These are phyloP conservation scores for Phytophthora ohioensis DNA, from an alignment of 352 stramenopile species.

Conservation along the genomic window DNA sequence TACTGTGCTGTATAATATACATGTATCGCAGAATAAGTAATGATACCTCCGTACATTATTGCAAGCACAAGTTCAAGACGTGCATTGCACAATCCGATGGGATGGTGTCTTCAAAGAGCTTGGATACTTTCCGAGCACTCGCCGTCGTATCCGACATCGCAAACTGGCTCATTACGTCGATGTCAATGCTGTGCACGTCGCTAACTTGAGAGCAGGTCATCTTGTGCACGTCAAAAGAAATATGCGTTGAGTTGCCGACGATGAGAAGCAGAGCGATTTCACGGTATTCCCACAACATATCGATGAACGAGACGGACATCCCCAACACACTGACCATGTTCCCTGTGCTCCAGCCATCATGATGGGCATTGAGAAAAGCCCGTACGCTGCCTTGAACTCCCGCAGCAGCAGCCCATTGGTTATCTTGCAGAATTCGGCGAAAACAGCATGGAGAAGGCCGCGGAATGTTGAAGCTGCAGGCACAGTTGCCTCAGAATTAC, in stretches of 20 bases:
- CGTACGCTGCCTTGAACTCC: not conserved
- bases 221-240: not conserved
- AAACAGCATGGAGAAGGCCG: conserved; percentile 1
- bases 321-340: no score
- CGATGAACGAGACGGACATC: conserved; percentile 5
- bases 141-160: not conserved
- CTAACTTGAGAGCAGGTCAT: conserved; percentile 1
- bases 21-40: no score
- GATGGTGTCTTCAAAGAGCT: not conserved
- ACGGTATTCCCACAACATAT: not conserved
- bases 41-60: not conserved
- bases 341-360: not conserved
- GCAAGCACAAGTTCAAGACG: not conserved
- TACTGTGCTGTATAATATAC: no score
- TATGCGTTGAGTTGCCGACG: conserved; percentile 7
- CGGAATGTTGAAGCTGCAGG: conserved; percentile 1
- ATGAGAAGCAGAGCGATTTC: conserved; percentile 17
- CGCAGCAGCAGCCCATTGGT: not conserved
- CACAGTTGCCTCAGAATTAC: conserved; percentile 1
- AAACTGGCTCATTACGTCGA: conserved; percentile 3
- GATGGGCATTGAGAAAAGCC: conserved; percentile 11
- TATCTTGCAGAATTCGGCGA: conserved; percentile 6
- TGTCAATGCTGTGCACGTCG: conserved; percentile 5
- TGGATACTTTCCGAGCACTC: conserved; percentile 5
- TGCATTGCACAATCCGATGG: not conserved